Evolutionary conservation across 1,284 basidiomycete genomes (phyloP).

Genomic region (Vanrija sp.): DNA sequence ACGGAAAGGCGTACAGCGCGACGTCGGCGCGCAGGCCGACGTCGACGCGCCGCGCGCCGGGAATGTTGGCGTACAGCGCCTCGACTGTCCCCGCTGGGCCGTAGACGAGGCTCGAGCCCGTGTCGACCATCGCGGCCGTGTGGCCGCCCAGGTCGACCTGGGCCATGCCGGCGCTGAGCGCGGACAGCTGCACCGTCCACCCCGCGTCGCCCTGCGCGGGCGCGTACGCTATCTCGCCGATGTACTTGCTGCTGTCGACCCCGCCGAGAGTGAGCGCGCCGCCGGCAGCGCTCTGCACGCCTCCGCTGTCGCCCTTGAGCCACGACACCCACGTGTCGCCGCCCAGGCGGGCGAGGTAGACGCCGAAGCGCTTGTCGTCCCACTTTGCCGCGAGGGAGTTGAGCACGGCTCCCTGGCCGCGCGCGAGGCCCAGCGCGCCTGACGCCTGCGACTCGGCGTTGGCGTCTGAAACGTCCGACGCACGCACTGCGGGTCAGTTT

Average conservation of each 20-base stretch:
- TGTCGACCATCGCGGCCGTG: slow-evolving; percentile 52
- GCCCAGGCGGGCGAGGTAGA: neutral
- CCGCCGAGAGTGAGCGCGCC: neutral
- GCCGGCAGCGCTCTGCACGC: neutral
- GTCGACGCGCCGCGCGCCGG: slow-evolving; percentile 52
- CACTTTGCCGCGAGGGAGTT: slow-evolving; percentile 25
- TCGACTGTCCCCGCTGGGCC: slow-evolving; percentile 65
- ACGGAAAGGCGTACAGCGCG: too few relatives aligned
- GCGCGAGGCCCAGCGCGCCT: slow-evolving; percentile 53
- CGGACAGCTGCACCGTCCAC: slow-evolving; percentile 52
- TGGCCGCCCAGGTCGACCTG: slow-evolving; percentile 48
- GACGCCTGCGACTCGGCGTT: slow-evolving; percentile 30
- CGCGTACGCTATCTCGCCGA: slow-evolving; percentile 69
- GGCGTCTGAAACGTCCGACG: neutral
- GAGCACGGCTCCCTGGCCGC: slow-evolving; percentile 62
- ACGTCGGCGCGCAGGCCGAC: too few relatives aligned
- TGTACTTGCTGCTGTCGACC: slow-evolving; percentile 53
- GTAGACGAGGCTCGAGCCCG: slow-evolving; percentile 83
- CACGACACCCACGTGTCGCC: neutral
- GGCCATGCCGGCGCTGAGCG: slow-evolving; percentile 38
- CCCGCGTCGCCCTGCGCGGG: too few relatives aligned
- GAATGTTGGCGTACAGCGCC: slow-evolving; percentile 70
- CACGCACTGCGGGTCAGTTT: neutral
- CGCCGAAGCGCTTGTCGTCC: neutral
- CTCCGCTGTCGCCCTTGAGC: neutral